Conservation (phyloP, 257 asterid species). For the Solanum stenotomum region DNA sequence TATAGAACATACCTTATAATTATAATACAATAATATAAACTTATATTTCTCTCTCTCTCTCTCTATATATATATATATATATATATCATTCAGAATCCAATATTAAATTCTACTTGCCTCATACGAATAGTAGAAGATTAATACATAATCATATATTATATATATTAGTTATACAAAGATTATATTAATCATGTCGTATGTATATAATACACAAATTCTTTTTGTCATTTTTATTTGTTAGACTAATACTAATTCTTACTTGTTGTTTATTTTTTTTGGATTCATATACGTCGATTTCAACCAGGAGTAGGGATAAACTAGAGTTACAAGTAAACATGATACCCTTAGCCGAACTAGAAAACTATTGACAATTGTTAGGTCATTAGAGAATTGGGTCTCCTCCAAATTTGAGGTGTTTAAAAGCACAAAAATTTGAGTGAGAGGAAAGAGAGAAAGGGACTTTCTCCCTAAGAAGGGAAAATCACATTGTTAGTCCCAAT, state of each 20-base stretch:
- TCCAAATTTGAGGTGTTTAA: not conserved
- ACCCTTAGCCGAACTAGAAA: not conserved
- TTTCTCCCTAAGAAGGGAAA: constrained; percentile 1
- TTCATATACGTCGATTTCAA: not conserved
- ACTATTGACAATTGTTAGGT: not conserved
- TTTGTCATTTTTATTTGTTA: not conserved
- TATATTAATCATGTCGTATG: not conserved
- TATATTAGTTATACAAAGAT: no score
- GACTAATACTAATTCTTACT: no score
- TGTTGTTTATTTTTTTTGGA: not conserved
- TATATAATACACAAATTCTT: no score
- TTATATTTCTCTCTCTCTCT: no score
- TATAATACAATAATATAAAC: no score
- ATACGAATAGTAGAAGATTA: not conserved
- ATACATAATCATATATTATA: not conserved
- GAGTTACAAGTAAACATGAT: not conserved
- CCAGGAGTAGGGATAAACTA: not conserved
- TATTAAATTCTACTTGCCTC: not conserved
- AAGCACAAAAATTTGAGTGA: not conserved
- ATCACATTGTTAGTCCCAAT: constrained; percentile 4
- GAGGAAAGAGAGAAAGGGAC: not conserved
- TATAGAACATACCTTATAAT: not conserved
- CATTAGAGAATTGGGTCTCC: not conserved
- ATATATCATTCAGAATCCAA: not conserved
- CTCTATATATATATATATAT: no score